Evolutionary conservation across 495 filamentous ascomycete genomes (phyloP), one percentile per base, ranked within the genome.

Genomic region (Penicillium angulare): DNA sequence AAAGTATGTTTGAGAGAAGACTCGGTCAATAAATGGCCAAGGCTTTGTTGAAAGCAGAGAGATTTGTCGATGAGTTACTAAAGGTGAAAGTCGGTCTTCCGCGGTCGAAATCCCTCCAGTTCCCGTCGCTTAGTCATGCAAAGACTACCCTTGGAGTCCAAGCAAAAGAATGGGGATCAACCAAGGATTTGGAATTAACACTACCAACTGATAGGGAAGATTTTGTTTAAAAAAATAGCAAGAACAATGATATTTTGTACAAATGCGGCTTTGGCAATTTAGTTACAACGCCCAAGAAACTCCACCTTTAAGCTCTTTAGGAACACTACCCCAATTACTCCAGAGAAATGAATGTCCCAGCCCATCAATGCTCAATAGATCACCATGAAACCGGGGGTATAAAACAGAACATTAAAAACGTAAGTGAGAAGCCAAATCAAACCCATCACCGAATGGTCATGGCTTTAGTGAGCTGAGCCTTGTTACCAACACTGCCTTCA

Each of bases 361-460:
- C 50, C 49, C 50, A 56, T 61, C 54, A 61, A 64, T 61, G 61
- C 55, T 56, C 40, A 42, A 42, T 23, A 54, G 41, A 57, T 57
- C 46, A 53, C 50, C 44, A 53, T 50, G 56, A 65, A 57, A 45
- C 50, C 29, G 45, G 50, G 50, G 56, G 52, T 60, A 35, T 44
- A 56, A 33, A 54, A 39, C 2, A 50, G 22, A 44, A 45, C 49
- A 61, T 39, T n/a, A 54, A 23, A 41, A 51, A 47, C 61, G 61
- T 61, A 61, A 66, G 61, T 66, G 46, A 26, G 49, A 55, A 49
- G 53, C 4, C 17, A 54, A 47, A 35, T 26, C 23, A 58, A 16
- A 27, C 24, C 51, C 13, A 39, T 78, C 86, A 97, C 49, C 92
- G 89, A 67, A 97, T 97, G 43, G 93, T 97, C 90, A 96, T 95